A percentile compares a stretch with the other conserved stretches of the same genome.
These are phyloP conservation scores for Russula dissimulans DNA, from an alignment of 768 basidiomycete species.

Conservation along the genomic window DNA sequence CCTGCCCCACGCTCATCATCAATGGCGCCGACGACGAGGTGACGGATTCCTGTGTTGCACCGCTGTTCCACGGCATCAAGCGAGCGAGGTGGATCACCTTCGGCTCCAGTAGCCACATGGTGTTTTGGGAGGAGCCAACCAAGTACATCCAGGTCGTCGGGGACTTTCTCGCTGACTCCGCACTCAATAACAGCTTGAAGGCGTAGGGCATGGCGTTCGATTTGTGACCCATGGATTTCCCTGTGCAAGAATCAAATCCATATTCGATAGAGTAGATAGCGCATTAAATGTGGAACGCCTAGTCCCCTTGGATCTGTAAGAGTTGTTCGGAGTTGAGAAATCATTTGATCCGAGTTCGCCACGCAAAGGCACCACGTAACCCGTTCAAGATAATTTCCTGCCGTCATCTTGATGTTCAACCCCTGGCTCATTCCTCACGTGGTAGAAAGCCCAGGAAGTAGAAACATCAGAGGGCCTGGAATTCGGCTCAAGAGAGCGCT, in stretches of 20 bases:
- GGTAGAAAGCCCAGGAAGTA: not conserved
- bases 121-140: constrained; percentile 18
- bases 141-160: constrained; percentile 15
- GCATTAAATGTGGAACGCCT: too few species aligned
- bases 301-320: not conserved
- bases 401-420: not conserved
- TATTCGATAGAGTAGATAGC: too few species aligned
- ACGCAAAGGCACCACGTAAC: not conserved
- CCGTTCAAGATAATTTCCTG: not conserved
- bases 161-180: constrained; percentile 4
- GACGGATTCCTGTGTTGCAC: constrained; percentile 11
- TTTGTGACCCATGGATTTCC: not conserved
- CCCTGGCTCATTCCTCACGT: not conserved
- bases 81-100: constrained; percentile 17
- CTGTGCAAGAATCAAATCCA: not conserved
- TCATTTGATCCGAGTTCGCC: not conserved
- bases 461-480: not conserved
- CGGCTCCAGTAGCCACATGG: constrained; percentile 16
- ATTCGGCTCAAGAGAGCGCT: not conserved
- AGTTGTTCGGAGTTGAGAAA: not conserved
- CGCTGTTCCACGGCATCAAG: constrained; percentile 16
- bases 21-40: constrained; percentile 20
- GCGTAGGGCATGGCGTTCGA: not conserved
- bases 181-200: not conserved
- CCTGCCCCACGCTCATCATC: constrained; percentile 17